A percentile compares a stretch with the other conserved stretches of the same genome.
phyloP scores from a whole-genome alignment of 768 basidiomycete genomes.

The Galerina marginata region DNA sequence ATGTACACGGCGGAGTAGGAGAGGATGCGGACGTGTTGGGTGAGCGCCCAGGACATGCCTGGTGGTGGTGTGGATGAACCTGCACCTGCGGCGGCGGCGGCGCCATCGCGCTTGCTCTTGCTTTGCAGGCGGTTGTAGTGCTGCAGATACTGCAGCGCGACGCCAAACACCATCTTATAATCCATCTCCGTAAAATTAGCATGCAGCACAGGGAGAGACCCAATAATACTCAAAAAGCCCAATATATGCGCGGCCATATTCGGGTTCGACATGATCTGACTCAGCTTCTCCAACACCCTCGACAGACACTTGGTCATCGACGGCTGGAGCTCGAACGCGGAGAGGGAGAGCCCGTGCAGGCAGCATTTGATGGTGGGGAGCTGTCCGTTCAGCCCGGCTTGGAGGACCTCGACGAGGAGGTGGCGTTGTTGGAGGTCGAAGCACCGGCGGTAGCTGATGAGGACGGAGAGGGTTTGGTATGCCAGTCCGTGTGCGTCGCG shows the following conservation, averaged over 20 bases:
- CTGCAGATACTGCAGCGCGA: constrained; percentile 92
- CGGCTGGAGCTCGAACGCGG: constrained; percentile 83
- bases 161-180: constrained; percentile 93
- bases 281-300: constrained; percentile 82
- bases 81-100: no score
- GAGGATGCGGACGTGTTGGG: constrained; percentile 89
- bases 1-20: constrained; percentile 91
- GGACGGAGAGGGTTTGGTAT: constrained; percentile 84
- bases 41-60: constrained; percentile 81
- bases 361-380: constrained; percentile 85
- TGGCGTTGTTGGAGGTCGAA: constrained; percentile 74
- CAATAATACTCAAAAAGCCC: constrained; percentile 86
- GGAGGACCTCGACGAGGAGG: constrained; percentile 74
- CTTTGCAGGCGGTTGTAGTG: constrained; percentile 74
- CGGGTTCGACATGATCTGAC: constrained; percentile 93
- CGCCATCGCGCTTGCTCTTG: no score
- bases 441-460: constrained; percentile 84
- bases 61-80: constrained; percentile 38
- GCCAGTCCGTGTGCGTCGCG: constrained; percentile 89
- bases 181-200: constrained; percentile 91
- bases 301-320: constrained; percentile 83
- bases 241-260: constrained; percentile 96
- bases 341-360: constrained; percentile 86
- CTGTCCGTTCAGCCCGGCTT: constrained; percentile 70
- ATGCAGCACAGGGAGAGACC: constrained; percentile 78